phyloP scores from a whole-genome alignment of 768 basidiomycete genomes.

The Suillus brevipes region DNA sequence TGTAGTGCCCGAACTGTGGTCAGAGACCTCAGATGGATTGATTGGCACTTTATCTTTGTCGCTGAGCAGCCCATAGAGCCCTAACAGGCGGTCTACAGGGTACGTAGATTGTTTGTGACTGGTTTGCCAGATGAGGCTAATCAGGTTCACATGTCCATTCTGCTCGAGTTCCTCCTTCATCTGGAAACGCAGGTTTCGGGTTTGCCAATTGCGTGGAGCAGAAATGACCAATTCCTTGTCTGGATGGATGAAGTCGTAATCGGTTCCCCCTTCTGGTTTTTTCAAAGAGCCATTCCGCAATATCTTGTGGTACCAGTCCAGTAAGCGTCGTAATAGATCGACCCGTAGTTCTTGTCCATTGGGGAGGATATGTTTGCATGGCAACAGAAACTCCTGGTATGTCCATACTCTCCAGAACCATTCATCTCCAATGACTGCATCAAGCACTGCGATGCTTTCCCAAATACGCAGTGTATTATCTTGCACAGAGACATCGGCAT shows the following conservation, averaged over 20 bases:
- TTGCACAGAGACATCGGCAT: not conserved
- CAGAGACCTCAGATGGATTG: not conserved
- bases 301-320: not conserved
- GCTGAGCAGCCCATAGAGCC: not conserved
- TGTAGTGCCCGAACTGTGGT: not conserved
- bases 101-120: not conserved
- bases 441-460: not conserved
- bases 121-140: not conserved
- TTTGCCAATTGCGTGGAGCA: not conserved
- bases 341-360: not conserved
- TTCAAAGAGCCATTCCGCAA: not conserved
- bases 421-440: not conserved
- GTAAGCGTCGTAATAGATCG: not conserved
- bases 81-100: not conserved
- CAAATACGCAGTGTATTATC: not conserved
- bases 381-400: not conserved
- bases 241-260: not conserved
- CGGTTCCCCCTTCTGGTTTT: not conserved
- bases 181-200: not conserved
- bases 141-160: not conserved
- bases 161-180: not conserved
- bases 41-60: not conserved
- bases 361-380: not conserved
- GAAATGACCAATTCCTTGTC: not conserved
- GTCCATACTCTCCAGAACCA: not conserved